Evolutionary conservation across 176 grass and related monocot genomes (phyloP), one percentile per base, ranked within the genome.

Genomic region (Chloris gayana): DNA sequence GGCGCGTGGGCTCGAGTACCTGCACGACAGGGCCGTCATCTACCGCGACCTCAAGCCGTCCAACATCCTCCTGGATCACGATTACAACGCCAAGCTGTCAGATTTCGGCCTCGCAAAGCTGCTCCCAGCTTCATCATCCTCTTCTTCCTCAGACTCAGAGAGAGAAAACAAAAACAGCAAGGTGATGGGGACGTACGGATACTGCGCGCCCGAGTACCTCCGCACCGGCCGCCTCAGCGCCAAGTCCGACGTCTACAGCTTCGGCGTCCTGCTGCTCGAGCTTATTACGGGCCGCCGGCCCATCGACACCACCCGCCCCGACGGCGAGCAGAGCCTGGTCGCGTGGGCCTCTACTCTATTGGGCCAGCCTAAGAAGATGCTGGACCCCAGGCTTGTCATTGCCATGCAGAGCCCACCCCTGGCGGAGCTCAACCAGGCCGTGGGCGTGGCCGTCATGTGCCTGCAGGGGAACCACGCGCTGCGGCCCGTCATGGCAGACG

Each of bases 11-110:
- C 78, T 91, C 1, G 82, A 88, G 67, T 88, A 88, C 54, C 54
- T 91, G 12, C 89, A 91, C 46, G 85, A 88, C 4, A 69, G 57
- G 24, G 66, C 39, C 22, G 76, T 91, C 31, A 82, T 91, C 89
- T 91, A 82, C 73, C 89, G 89, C 15, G 89, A 91, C 70, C 82
- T 91, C 82, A 91, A 88, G 69, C 62, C 89, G 8, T 85, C 89
- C 77, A 91, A 91, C 73, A 85, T 91, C 79, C 78, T 91, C 27
- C 82, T 91, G 9, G 82, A 87, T 14, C 29, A 61, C 8, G 57
- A 77, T 7, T 85, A 81, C 81, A 69, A 10, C 1, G 19, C 72
- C 85, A 12, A 77, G 72, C 85, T 91, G 72, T 91, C 89, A 1
- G 85, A 91, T 74, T 87, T 87, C 2, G 85, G 85, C 6, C 81